Conservation (phyloP, 768 basidiomycete species). For the Boletellus sp. region DNA sequence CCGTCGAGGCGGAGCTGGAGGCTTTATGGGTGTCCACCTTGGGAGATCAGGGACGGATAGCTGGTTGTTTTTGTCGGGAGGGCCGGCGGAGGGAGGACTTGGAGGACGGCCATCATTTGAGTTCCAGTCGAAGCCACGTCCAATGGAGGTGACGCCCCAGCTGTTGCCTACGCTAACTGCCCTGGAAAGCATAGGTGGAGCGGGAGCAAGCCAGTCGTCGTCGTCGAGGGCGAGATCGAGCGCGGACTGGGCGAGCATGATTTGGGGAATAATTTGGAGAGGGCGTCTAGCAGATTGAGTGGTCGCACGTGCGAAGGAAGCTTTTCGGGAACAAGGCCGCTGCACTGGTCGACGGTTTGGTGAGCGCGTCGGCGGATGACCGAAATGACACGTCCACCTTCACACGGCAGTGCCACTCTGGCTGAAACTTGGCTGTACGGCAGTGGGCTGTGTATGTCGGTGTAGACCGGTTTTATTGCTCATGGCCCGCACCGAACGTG, state of each 20-base stretch:
- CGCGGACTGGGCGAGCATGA: conserved; percentile 58
- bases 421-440: neutral
- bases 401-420: conserved; percentile 7
- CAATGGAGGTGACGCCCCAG: conserved; percentile 84
- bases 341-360: conserved; percentile 3
- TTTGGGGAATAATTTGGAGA: neutral
- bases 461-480: neutral
- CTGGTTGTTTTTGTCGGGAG: conserved; percentile 7
- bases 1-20: conserved; percentile 6
- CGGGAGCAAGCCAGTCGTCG: conserved; percentile 62
- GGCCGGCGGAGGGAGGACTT: conserved; percentile 2
- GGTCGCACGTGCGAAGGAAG: neutral
- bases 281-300: neutral
- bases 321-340: neutral
- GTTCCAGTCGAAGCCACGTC: conserved; percentile 78
- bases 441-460: neutral
- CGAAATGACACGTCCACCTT: conserved; percentile 6
- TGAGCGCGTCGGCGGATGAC: neutral
- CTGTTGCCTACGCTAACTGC: conserved; percentile 69
- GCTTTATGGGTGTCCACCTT: conserved; percentile 4
- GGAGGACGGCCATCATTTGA: conserved; percentile 35
- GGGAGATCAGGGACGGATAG: conserved; percentile 14
- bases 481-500: neutral
- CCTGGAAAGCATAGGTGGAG: conserved; percentile 50
- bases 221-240: conserved; percentile 65